A percentile compares a stretch with the other conserved stretches of the same genome.
These are phyloP conservation scores for Stipa capillata DNA, from an alignment of 176 grass and related monocot genomes.

Conservation along the genomic window DNA sequence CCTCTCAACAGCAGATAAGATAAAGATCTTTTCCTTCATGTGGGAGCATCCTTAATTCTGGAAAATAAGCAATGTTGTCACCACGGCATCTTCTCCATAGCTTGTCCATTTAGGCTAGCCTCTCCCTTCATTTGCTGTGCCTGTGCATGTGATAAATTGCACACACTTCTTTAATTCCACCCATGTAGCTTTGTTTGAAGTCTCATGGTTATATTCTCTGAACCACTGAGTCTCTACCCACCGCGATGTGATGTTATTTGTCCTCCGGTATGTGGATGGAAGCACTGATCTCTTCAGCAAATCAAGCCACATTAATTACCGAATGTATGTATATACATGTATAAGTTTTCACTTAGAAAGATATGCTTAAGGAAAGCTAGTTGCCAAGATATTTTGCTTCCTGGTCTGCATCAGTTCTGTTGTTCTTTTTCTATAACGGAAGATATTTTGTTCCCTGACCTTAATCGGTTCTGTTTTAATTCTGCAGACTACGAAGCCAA, in stretches of 20 bases:
- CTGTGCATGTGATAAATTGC: constrained; percentile 9
- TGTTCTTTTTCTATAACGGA: too few relatives aligned
- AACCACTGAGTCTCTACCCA: background rate
- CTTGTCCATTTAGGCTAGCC: constrained; percentile 11
- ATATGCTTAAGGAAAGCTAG: background rate
- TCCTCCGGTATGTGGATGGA: background rate
- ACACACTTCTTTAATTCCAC: background rate
- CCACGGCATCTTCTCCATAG: constrained; percentile 26
- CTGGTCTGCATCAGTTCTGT: background rate
- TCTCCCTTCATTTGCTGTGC: constrained; percentile 12
- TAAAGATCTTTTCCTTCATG: constrained; percentile 51
- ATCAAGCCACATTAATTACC: background rate
- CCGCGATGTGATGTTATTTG: background rate
- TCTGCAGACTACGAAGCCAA: background rate
- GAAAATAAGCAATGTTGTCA: constrained; percentile 39
- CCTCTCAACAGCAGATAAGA: constrained; percentile 19
- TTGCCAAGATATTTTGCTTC: background rate
- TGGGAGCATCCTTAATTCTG: constrained; percentile 28
- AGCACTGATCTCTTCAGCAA: background rate
- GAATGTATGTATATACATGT: background rate
- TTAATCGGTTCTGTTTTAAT: too few relatives aligned
- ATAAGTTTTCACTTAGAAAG: background rate
- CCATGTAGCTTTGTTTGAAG: constrained; percentile 6
- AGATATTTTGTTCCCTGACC: too few relatives aligned
- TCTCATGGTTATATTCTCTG: constrained; percentile 8